A percentile compares a stretch with the other conserved stretches of the same genome.
phyloP scores from a whole-genome alignment of 768 basidiomycete genomes.

The Wakefieldia striispora region DNA sequence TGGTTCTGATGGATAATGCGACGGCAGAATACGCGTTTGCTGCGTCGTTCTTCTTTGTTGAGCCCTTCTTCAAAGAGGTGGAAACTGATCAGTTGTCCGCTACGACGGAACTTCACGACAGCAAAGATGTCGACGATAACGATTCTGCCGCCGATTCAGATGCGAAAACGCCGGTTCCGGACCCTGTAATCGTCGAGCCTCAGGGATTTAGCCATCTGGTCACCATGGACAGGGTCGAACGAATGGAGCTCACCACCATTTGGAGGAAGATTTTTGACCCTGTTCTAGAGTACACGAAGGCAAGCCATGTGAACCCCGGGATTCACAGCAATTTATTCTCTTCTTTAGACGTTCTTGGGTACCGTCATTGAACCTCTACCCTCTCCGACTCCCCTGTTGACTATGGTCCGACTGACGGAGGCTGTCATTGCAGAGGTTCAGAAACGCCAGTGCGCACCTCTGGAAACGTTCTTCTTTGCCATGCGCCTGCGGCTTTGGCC shows the following conservation, averaged over 20 bases:
- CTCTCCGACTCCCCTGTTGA: conserved; percentile 72
- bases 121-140: conserved; percentile 36
- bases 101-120: conserved; percentile 42
- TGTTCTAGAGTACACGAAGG: conserved; percentile 82
- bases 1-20: conserved; percentile 95
- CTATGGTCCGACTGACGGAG: conserved; percentile 91
- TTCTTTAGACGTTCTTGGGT: conserved; percentile 60
- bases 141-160: conserved; percentile 53
- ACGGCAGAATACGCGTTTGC: conserved; percentile 91
- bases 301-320: conserved; percentile 26
- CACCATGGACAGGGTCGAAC: conserved; percentile 55
- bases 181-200: conserved; percentile 26
- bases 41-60: conserved; percentile 70
- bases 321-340: neutral
- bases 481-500: conserved; percentile 92
- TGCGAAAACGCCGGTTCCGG: conserved; percentile 35
- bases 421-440: conserved; percentile 73
- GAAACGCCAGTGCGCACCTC: conserved; percentile 71
- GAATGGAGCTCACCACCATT: conserved; percentile 54
- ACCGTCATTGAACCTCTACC: conserved; percentile 72
- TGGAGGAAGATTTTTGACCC: conserved; percentile 97
- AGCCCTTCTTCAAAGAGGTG: conserved; percentile 34
- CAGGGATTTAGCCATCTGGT: conserved; percentile 26
- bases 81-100: conserved; percentile 35
- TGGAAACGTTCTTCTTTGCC: conserved; percentile 78